Base-by-base conservation (phyloP, 257 asterid species). In the Nyctanthes arbortristis region DNA sequence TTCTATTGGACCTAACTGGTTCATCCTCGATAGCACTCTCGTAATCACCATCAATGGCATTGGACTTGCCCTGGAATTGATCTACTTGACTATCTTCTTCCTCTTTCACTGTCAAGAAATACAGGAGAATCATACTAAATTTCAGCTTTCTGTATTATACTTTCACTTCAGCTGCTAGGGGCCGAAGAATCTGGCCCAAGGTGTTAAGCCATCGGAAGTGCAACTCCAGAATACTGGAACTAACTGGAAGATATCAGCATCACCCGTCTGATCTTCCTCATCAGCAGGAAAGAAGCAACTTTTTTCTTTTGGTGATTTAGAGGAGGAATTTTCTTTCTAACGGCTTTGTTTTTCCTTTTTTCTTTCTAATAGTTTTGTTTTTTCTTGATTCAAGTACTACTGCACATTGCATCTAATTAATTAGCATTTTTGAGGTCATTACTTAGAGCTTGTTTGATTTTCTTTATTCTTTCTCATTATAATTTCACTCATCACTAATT, bases 11-110 rank as follows among this genome's bases (percentile, higher is more conserved):
- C 85, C 25, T 92, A 94, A 0, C 0, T 75, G 0, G 88, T 88
- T 55, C 94, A 84, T 62, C 96, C 91, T 0, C n/a, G 80, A 88
- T 40, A 82, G 86, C n/a, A n/a, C n/a, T n/a, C n/a, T n/a, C n/a
- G n/a, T n/a, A n/a, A 33, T 89, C 34, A 80, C 87, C 13, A 85
- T 82, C 69, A 90, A 88, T 56, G 20, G 74, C 30, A 4, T 74
- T 3, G 97, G 96, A 0, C 77, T 87, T 5, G 14, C 8, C 29
- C 0, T 88, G 77, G 83, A 79, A 77, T 4, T 78, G 3, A 12
- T 67, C 8, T 86, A 75, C 66, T 86, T 86, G 63, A 1, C 61
- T 18, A 70, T 86, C 8, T 88, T 88, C 88, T 67, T 74, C 80
- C 6, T 1, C 36, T 77, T 65, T n/a, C 75, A 75, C 82, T 28